phyloP scores from a whole-genome alignment of 257 asterid genomes.

The Primulina huaijiensis region DNA sequence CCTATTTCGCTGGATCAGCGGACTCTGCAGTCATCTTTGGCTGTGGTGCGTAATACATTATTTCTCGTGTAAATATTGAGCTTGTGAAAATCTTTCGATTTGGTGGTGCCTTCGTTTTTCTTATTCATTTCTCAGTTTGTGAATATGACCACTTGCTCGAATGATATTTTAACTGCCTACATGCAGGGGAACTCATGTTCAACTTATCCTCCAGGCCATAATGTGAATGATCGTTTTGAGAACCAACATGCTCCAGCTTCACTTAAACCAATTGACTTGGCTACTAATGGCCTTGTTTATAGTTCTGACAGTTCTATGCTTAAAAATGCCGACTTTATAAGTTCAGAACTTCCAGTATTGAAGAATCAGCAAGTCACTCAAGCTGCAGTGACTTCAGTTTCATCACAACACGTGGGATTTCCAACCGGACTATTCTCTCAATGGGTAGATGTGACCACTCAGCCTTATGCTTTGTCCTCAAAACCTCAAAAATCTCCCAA shows the following conservation, averaged over 20 bases:
- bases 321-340: conserved; percentile 3
- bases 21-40: too few species aligned
- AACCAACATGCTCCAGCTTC: conserved; percentile 27
- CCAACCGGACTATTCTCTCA: conserved; percentile 23
- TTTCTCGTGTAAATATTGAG: too few species aligned
- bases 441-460: conserved; percentile 23
- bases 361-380: conserved; percentile 28
- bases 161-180: conserved; percentile 11
- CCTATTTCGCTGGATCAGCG: too few species aligned
- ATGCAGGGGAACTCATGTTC: conserved; percentile 46
- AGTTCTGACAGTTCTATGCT: conserved; percentile 21
- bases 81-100: too few species aligned
- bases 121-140: not conserved
- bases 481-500: conserved; percentile 24
- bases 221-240: conserved; percentile 32
- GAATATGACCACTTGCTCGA: conserved; percentile 8
- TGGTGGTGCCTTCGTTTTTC: not conserved
- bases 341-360: conserved; percentile 22
- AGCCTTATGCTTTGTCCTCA: conserved; percentile 25
- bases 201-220: conserved; percentile 32
- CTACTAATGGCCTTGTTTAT: conserved; percentile 27
- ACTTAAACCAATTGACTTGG: conserved; percentile 26
- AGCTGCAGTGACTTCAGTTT: conserved; percentile 24
- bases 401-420: conserved; percentile 26
- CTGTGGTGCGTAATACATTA: too few species aligned